Conservation (phyloP, 257 asterid genomes). For the Ilex aquifolium region DNA sequence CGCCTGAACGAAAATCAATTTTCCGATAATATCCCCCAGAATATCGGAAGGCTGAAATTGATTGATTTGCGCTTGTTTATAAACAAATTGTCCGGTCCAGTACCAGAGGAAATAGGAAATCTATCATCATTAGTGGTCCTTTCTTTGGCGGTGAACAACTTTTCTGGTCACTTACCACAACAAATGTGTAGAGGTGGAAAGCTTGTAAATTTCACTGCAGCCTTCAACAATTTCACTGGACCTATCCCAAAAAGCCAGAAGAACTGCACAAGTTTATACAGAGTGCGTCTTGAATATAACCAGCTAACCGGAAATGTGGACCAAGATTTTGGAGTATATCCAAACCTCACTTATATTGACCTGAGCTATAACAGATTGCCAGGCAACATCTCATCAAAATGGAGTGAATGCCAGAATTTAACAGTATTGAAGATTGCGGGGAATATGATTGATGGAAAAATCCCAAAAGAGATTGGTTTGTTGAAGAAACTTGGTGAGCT, state of each 20-base stretch:
- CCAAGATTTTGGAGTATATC: slow-evolving; percentile 27
- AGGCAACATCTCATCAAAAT: slow-evolving; percentile 30
- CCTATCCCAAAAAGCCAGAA: slow-evolving; percentile 27
- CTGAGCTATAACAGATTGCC: slow-evolving; percentile 25
- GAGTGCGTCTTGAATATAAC: slow-evolving; percentile 24
- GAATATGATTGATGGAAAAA: slow-evolving; percentile 25
- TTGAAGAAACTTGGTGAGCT: slow-evolving; percentile 12
- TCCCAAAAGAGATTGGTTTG: slow-evolving; percentile 28
- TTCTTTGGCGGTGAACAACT: slow-evolving; percentile 13
- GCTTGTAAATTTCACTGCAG: slow-evolving; percentile 7
- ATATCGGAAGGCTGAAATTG: slow-evolving; percentile 17
- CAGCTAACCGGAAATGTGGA: slow-evolving; percentile 22
- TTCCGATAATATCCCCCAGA: slow-evolving; percentile 19
- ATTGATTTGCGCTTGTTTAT: too few species aligned
- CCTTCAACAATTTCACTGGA: slow-evolving; percentile 24
- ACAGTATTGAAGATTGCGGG: slow-evolving; percentile 20
- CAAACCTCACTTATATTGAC: slow-evolving; percentile 15
- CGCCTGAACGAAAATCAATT: slow-evolving; percentile 14
- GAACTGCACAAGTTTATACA: slow-evolving; percentile 25
- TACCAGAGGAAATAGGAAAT: slow-evolving; percentile 21
- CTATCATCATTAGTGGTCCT: slow-evolving; percentile 7
- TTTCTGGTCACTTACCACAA: slow-evolving; percentile 32
- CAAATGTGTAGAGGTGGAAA: slow-evolving; percentile 18
- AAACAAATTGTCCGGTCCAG: slow-evolving; percentile 2
- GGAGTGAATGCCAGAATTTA: slow-evolving; percentile 26